A percentile compares a stretch with the other conserved stretches of the same genome.
phyloP scores from a whole-genome alignment of 495 filamentous ascomycete species.

The Chaetomium fimeti region DNA sequence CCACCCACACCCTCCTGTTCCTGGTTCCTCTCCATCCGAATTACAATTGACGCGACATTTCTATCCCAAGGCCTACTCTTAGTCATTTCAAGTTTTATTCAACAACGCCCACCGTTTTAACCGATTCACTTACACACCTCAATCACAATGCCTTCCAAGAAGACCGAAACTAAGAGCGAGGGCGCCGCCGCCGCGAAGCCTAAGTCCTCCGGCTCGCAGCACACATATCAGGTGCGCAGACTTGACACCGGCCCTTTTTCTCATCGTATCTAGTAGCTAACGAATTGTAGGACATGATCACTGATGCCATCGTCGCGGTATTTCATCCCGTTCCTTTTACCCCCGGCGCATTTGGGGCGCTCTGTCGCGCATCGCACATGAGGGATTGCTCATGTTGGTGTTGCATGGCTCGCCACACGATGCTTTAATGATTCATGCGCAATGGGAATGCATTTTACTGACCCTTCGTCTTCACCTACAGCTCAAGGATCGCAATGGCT shows the following conservation, averaged over 20 bases:
- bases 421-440: neutral
- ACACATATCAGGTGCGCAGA: slow-evolving; percentile 57
- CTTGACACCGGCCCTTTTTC: slow-evolving; percentile 20
- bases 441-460: slow-evolving; percentile 42
- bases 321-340: slow-evolving; percentile 44
- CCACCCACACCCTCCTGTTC: slow-evolving; percentile 42
- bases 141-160: slow-evolving; percentile 65
- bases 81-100: neutral
- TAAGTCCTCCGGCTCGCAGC: slow-evolving; percentile 52
- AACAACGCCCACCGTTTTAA: slow-evolving; percentile 18
- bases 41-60: slow-evolving; percentile 18
- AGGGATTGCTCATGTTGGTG: slow-evolving; percentile 15
- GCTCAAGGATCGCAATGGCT: slow-evolving; percentile 67
- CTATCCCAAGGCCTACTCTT: neutral
- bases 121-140: slow-evolving; percentile 28
- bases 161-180: slow-evolving; percentile 45
- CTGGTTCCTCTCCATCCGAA: slow-evolving; percentile 34
- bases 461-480: slow-evolving; percentile 44
- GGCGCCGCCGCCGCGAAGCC: slow-evolving; percentile 53
- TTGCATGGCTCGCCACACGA: slow-evolving; percentile 16
- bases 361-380: slow-evolving; percentile 26
- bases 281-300: slow-evolving; percentile 60
- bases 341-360: slow-evolving; percentile 38
- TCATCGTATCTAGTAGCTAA: slow-evolving; percentile 39
- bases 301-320: slow-evolving; percentile 65